phyloP scores from a whole-genome alignment of 495 filamentous ascomycete genomes.

The Astrothelium subdiscretum region DNA sequence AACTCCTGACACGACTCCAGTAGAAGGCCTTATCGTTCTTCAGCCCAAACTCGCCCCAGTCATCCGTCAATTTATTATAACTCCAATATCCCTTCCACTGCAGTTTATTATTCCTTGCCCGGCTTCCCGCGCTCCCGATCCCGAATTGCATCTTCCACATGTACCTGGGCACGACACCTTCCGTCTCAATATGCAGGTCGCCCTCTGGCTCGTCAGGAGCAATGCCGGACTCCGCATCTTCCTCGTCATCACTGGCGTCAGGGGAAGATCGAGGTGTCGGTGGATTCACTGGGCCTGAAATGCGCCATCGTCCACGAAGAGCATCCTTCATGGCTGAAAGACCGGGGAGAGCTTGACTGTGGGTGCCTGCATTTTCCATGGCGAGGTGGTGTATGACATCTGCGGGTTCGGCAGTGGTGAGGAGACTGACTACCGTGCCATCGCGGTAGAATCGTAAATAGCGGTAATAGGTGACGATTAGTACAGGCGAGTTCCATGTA shows the following conservation, averaged over 20 bases:
- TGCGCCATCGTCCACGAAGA: conserved; percentile 48
- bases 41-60: conserved; percentile 76
- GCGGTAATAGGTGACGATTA: conserved; percentile 95
- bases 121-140: conserved; percentile 46
- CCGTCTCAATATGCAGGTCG: conserved; percentile 74
- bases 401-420: conserved; percentile 66
- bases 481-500: conserved; percentile 72
- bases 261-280: neutral
- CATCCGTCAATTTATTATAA: conserved; percentile 79
- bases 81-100: conserved; percentile 85
- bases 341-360: conserved; percentile 14
- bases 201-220: conserved; percentile 33
- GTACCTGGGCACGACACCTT: conserved; percentile 65
- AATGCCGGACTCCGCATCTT: neutral
- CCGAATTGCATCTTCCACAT: conserved; percentile 67
- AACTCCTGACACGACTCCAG: conserved; percentile 76
- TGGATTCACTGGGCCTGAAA: conserved; percentile 29
- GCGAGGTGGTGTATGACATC: conserved; percentile 64
- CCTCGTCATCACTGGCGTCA: neutral
- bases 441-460: conserved; percentile 93
- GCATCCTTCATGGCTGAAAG: conserved; percentile 44
- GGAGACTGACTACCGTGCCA: conserved; percentile 65
- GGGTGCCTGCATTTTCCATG: conserved; percentile 29
- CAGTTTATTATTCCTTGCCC: conserved; percentile 65
- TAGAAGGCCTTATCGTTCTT: conserved; percentile 78